These are phyloP conservation scores for Truncatella angustata DNA, from an alignment of 2,329 filamentous ascomycete species.

Conservation along the genomic window DNA sequence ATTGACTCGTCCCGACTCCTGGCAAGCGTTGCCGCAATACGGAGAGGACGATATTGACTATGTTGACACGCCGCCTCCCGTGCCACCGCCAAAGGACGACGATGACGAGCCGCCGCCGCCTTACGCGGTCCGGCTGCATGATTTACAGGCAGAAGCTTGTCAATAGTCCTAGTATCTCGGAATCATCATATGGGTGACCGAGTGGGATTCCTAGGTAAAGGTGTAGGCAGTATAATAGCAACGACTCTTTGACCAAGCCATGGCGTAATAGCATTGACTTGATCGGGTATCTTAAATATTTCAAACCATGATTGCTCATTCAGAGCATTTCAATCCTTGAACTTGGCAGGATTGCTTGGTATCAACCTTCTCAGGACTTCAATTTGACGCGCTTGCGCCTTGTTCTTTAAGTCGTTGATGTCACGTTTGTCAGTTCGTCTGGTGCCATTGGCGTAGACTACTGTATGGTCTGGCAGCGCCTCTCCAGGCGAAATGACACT, in stretches of 20 bases:
- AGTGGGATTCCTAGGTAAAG: too few relatives aligned
- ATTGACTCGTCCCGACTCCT: neutral
- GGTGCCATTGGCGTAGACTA: slow-evolving; percentile 65
- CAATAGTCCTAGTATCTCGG: too few relatives aligned
- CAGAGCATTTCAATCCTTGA: slow-evolving; percentile 17
- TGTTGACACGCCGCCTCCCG: neutral
- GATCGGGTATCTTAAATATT: slow-evolving; percentile 8
- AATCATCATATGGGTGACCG: too few relatives aligned
- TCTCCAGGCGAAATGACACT: slow-evolving; percentile 58
- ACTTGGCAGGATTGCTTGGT: slow-evolving; percentile 58
- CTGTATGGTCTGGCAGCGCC: slow-evolving; percentile 63
- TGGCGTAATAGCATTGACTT: neutral
- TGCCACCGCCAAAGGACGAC: slow-evolving; percentile 4
- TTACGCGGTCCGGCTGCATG: neutral
- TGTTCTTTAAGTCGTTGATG: slow-evolving; percentile 62
- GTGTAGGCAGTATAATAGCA: neutral
- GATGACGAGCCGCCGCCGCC: slow-evolving; percentile 3
- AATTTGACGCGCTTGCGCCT: slow-evolving; percentile 65
- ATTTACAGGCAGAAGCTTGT: neutral
- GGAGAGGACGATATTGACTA: slow-evolving; percentile 3
- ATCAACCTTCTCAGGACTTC: slow-evolving; percentile 67
- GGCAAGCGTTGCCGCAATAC: neutral
- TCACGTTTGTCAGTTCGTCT: slow-evolving; percentile 57
- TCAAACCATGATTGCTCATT: neutral
- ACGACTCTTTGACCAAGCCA: neutral